Percentiles rank a stretch among this genome's conserved stretches.
Evolutionary conservation across 2,329 filamentous ascomycete genomes (phyloP).

Genomic region (Achaetomium macrosporum): DNA sequence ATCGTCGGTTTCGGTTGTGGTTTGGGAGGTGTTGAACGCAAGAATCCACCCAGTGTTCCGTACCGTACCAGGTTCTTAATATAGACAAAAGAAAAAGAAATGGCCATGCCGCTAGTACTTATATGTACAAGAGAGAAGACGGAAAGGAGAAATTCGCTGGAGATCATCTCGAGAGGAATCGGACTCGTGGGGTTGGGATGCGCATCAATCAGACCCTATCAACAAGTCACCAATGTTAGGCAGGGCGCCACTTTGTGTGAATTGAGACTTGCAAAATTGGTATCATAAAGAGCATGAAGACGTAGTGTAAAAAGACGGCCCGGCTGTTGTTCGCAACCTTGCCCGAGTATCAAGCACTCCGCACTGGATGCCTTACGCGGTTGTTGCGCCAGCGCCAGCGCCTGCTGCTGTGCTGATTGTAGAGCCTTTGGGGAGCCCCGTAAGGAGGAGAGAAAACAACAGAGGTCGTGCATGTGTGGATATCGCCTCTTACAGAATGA

Average conservation of each 20-base stretch:
- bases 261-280: not conserved
- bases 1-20: no score
- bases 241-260: not conserved
- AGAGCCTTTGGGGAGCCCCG: not conserved
- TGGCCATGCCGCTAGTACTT: not conserved
- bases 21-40: no score
- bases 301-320: not conserved
- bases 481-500: constrained; percentile 55
- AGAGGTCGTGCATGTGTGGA: not conserved
- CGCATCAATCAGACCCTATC: constrained; percentile 12
- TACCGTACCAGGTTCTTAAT: no score
- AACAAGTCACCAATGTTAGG: constrained; percentile 9
- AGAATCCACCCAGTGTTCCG: no score
- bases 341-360: not conserved
- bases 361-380: constrained; percentile 7
- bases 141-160: not conserved
- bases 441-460: not conserved
- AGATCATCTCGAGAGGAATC: not conserved
- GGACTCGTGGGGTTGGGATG: not conserved
- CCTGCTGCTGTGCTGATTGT: no score
- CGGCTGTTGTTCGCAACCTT: constrained; percentile 1
- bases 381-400: not conserved
- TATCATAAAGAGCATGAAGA: constrained; percentile 8
- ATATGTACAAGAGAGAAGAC: not conserved
- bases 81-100: no score